phyloP scores from a whole-genome alignment of 495 filamentous ascomycete genomes.

The Aspergillus asperescens region DNA sequence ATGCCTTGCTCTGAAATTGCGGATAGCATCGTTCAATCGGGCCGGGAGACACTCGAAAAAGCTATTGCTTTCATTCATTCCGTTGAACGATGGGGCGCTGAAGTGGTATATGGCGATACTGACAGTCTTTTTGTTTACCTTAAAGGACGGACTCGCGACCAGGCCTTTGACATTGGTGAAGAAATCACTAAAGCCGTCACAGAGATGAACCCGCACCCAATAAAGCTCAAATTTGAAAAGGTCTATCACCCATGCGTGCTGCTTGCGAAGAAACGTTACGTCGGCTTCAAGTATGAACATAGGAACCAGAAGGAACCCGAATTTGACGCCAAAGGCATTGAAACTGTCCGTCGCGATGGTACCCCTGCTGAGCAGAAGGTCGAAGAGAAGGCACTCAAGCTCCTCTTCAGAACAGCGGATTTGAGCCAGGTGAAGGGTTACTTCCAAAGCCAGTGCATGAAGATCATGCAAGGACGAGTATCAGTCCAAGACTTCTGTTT shows the following conservation, averaged over 20 bases:
- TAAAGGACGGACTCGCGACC: conserved; percentile 74
- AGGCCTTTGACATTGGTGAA: conserved; percentile 88
- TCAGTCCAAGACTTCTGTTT: conserved; percentile 96
- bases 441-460: conserved; percentile 83
- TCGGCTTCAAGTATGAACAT: conserved; percentile 93
- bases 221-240: conserved; percentile 98
- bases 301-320: conserved; percentile 73
- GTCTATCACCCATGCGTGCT: conserved; percentile 94
- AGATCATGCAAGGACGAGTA: conserved; percentile 85
- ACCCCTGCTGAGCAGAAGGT: conserved; percentile 96
- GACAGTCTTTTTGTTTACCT: conserved; percentile 94
- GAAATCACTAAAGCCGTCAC: conserved; percentile 91
- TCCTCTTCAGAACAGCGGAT: conserved; percentile 85
- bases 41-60: conserved; percentile 88
- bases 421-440: conserved; percentile 86
- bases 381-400: conserved; percentile 86
- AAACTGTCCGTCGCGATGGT: conserved; percentile 91
- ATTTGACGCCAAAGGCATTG: conserved; percentile 97
- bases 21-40: conserved; percentile 95
- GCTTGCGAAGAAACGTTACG: conserved; percentile 95
- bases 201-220: conserved; percentile 79
- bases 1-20: conserved; percentile 99
- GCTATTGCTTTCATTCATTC: conserved; percentile 91
- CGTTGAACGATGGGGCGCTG: conserved; percentile 78
- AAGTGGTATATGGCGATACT: conserved; percentile 97